Base-by-base conservation (phyloP, 225 moss, liverwort and hornwort species). In the Pseudisothecium myosuroides region DNA sequence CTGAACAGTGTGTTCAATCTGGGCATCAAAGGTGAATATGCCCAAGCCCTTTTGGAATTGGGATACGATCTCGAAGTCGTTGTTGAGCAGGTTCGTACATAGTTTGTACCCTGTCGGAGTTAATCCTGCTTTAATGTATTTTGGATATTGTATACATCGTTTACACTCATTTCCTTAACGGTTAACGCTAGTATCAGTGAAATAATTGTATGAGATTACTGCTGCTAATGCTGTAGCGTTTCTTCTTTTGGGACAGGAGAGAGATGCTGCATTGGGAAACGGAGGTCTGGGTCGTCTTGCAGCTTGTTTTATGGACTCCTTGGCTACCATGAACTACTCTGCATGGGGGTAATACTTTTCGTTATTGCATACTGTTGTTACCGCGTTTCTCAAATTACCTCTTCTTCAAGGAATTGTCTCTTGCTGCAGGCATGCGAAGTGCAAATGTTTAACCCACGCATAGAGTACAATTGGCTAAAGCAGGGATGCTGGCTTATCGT, bases 231-330 rank as follows among this genome's bases (percentile, higher is more conserved):
- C 52, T 71, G 36, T 50, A 85, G 66, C 63, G 61, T 83, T 37
- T 34, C 69, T 87, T 72, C 61, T 71, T 66, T 64, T 39, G 83
- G 75, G 61, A 79, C 83, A 98, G 98, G 98, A 98, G 91, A 96
- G 98, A 90, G 98, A 98, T 95, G 98, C 98, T 89, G 98, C 98
- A 67, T 91, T 96, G 87, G 98, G 98, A 80, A 96, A 98, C 76
- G 98, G 98, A 87, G 98, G 98, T 87, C 92, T 98, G 60, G 98
- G 96, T 88, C 95, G 96, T 60, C 96, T 98, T 90, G 96, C 98
- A 80, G 96, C 98, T 87, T 98, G 98, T 85, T 98, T 98, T 85
- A 90, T 98, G 92, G 98, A 98, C 91, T 96, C 98, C n/a, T 91
- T 98, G 92, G 98, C 98, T 56, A 98, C 98, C 49, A 95, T 98